Evolutionary conservation across 148 eudicot species (phyloP), one percentile per base, ranked within the genome.

Genomic region (Camellia lanceoleosa): DNA sequence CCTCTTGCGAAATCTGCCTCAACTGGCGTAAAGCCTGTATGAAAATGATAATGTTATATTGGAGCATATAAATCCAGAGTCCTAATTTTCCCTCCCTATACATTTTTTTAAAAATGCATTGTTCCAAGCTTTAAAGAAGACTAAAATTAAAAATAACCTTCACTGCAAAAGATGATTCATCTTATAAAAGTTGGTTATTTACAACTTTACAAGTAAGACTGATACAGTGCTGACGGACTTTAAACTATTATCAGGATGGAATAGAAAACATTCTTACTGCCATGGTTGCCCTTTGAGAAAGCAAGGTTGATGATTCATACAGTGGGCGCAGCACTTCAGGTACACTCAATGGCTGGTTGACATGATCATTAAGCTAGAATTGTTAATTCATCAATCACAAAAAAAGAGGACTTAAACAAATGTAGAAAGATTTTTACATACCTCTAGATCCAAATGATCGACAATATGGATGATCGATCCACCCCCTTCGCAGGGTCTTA

Each of bases 401-500:
- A 64, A 38, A 13, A 14, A 12, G 46, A 13, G 38, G 16, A 71
- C 9, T 59, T 2, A 18, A 66, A 59, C n/a, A 20, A 2, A 7
- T 61, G 66, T 20, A 3, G 12, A 14, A 18, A 10, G 47, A 42
- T 61, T 18, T 1, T 14, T 75, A 55, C 80, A 47, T 79, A 94
- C 98, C 91, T 94, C 95, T 18, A 94, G 83, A 76, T 94, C 92
- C 87, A 94, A 73, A 81, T 94, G 98, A 84, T 94, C 95, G n/a
- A 94, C 98, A 47, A 94, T 90, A 73, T 92, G 95, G 71, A 94
- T 92, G 14, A 92, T 91, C 20, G 98, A 94, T 19, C 97, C 98
- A 83, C 98, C 97, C 18, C 95, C 98, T 79, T 94, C 98, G 75
- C 97, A 94, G 9, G 98, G 97, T 85, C 98, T 86, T 83, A 94